Percentiles rank a stretch among this genome's conserved stretches.
These are phyloP conservation scores for Agastache rugosa DNA, from an alignment of 257 asterid genomes.

Conservation along the genomic window DNA sequence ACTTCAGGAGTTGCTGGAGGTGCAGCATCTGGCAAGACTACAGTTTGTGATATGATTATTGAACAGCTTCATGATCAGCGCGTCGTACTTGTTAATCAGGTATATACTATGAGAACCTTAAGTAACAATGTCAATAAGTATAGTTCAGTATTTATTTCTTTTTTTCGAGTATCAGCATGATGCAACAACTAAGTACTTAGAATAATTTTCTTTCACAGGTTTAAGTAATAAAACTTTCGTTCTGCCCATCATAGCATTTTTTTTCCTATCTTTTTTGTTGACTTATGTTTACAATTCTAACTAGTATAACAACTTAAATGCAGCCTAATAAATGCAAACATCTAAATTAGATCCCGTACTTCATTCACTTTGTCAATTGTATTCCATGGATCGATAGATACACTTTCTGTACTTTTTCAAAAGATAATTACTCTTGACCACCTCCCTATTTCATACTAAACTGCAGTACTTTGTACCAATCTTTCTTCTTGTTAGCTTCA, in stretches of 20 bases:
- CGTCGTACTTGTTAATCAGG: slow-evolving; percentile 93
- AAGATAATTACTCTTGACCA: background rate
- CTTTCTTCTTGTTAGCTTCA: background rate
- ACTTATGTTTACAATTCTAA: background rate
- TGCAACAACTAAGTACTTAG: background rate
- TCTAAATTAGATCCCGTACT: background rate
- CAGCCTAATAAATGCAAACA: background rate
- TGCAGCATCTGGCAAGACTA: slow-evolving; percentile 92
- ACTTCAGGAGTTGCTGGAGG: slow-evolving; percentile 93
- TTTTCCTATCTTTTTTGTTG: background rate
- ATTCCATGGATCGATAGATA: background rate
- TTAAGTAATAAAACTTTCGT: background rate
- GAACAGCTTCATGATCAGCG: slow-evolving; percentile 96
- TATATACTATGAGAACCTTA: slow-evolving; percentile 22
- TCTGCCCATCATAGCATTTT: background rate
- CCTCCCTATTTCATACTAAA: background rate
- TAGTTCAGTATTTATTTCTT: background rate
- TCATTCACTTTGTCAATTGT: background rate
- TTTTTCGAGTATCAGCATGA: background rate
- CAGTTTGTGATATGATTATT: slow-evolving; percentile 91
- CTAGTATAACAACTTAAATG: background rate
- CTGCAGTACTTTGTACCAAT: background rate
- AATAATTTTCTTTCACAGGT: background rate
- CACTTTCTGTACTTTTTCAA: slow-evolving; percentile 1
- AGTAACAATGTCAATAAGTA: slow-evolving; percentile 1